Percentiles rank a stretch among this genome's conserved stretches.
phyloP scores from a whole-genome alignment of 192 early-diverging fungal species.

The Umbelopsis sp. region DNA sequence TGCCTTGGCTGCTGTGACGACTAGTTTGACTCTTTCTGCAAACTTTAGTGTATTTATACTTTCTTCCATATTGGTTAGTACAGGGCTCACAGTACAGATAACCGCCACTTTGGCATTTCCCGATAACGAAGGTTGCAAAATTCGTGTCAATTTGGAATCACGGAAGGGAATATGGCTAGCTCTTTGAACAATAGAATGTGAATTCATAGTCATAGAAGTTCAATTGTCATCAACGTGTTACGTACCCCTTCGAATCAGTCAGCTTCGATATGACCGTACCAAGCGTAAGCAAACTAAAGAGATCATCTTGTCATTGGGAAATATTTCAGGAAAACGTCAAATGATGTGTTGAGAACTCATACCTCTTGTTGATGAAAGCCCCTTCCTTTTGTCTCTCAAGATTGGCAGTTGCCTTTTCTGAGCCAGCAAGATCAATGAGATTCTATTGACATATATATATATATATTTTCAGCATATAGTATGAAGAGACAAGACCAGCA shows the following conservation, averaged over 20 bases:
- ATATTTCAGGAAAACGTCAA: background rate
- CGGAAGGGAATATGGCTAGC: constrained; percentile 91
- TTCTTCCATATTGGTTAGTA: constrained; percentile 79
- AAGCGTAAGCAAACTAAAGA: constrained; percentile 74
- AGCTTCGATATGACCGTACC: constrained; percentile 93
- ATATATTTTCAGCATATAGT: background rate
- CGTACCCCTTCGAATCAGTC: constrained; percentile 64
- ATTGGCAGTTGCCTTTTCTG: constrained; percentile 88
- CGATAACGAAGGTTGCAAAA: constrained; percentile 88
- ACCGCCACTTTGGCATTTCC: constrained; percentile 92
- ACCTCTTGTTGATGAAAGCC: constrained; percentile 88
- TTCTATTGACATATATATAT: constrained; percentile 66
- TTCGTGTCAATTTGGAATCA: constrained; percentile 95
- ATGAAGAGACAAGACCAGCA: no score
- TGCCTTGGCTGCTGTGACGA: constrained; percentile 77
- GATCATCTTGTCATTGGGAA: background rate
- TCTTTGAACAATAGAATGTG: background rate
- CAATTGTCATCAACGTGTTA: no score
- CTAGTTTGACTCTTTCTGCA: constrained; percentile 88
- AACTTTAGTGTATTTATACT: constrained; percentile 93
- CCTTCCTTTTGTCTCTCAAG: constrained; percentile 90
- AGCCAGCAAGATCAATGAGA: constrained; percentile 96
- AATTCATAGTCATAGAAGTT: background rate
- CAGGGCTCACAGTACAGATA: constrained; percentile 89
- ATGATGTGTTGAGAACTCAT: background rate